A percentile compares a stretch with the other conserved stretches of the same genome.
Evolutionary conservation across 2,329 filamentous ascomycete genomes (phyloP).

Genomic region (Fusarium duplospermum): DNA sequence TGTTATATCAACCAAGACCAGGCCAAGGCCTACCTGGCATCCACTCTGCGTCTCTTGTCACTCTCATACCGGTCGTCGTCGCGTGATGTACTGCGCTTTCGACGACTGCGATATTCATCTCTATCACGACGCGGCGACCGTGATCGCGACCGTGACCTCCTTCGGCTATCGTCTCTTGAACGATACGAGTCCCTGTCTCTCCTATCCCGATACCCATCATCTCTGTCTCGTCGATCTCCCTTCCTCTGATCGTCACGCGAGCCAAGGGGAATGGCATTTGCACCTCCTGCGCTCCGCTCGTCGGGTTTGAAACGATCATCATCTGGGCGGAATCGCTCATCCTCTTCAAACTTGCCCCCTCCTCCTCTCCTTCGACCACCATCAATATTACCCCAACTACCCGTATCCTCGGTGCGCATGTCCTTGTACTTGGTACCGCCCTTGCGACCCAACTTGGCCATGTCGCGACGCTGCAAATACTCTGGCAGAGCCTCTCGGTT

Average conservation of each 20-base stretch:
- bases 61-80: slow-evolving; percentile 65
- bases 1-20: slow-evolving; percentile 27
- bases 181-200: slow-evolving; percentile 44
- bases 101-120: slow-evolving; percentile 59
- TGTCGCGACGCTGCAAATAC: slow-evolving; percentile 92
- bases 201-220: slow-evolving; percentile 37
- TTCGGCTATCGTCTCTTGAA: slow-evolving; percentile 37
- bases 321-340: slow-evolving; percentile 77
- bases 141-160: slow-evolving; percentile 57
- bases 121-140: slow-evolving; percentile 62
- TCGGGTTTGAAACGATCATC: slow-evolving; percentile 60
- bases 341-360: slow-evolving; percentile 54
- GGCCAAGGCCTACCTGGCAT: slow-evolving; percentile 49
- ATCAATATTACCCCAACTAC: slow-evolving; percentile 79
- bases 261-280: slow-evolving; percentile 77
- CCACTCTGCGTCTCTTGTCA: slow-evolving; percentile 71
- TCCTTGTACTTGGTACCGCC: slow-evolving; percentile 92
- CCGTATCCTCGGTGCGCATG: slow-evolving; percentile 90
- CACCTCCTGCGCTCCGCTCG: slow-evolving; percentile 65
- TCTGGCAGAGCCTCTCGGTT: slow-evolving; percentile 88
- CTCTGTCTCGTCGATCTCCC: slow-evolving; percentile 45
- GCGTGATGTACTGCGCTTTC: slow-evolving; percentile 69
- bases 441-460: slow-evolving; percentile 93
- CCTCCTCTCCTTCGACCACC: slow-evolving; percentile 56
- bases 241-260: slow-evolving; percentile 59